Conservation (phyloP, 176 grass and related monocot species). For the Tillandsia leiboldiana region DNA sequence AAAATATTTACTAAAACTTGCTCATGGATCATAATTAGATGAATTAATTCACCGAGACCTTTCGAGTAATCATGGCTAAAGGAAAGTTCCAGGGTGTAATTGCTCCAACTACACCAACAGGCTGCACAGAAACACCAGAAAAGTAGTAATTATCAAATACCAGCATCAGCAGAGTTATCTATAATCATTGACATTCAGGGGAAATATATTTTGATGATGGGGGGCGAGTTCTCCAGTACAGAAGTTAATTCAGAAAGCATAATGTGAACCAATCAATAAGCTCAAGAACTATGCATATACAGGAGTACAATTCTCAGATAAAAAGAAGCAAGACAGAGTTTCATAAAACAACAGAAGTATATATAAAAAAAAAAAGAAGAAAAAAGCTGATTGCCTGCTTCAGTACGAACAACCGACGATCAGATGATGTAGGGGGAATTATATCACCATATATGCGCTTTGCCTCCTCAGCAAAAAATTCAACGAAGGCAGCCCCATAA, state of each 20-base stretch:
- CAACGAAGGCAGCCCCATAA: slow-evolving; percentile 91
- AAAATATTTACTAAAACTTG: background rate
- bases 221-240: no score
- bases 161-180: background rate
- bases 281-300: background rate
- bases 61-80: slow-evolving; percentile 97
- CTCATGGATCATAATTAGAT: no score
- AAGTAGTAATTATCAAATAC: slow-evolving; percentile 2
- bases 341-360: background rate
- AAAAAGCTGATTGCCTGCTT: slow-evolving; percentile 54
- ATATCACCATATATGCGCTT: slow-evolving; percentile 95
- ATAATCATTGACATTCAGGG: background rate
- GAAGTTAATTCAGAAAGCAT: background rate
- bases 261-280: background rate
- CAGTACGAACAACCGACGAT: slow-evolving; percentile 78
- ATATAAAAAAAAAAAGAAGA: slow-evolving; percentile 4
- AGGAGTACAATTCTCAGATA: background rate
- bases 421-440: slow-evolving; percentile 59
- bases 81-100: slow-evolving; percentile 99
- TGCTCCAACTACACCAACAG: slow-evolving; percentile 97
- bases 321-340: background rate
- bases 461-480: slow-evolving; percentile 93
- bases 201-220: no score
- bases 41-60: slow-evolving; percentile 35
- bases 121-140: slow-evolving; percentile 37